Percentiles rank a stretch among this genome's conserved stretches.
Evolutionary conservation across 2,329 filamentous ascomycete species (phyloP).

Genomic region (Fusarium pininemorale): DNA sequence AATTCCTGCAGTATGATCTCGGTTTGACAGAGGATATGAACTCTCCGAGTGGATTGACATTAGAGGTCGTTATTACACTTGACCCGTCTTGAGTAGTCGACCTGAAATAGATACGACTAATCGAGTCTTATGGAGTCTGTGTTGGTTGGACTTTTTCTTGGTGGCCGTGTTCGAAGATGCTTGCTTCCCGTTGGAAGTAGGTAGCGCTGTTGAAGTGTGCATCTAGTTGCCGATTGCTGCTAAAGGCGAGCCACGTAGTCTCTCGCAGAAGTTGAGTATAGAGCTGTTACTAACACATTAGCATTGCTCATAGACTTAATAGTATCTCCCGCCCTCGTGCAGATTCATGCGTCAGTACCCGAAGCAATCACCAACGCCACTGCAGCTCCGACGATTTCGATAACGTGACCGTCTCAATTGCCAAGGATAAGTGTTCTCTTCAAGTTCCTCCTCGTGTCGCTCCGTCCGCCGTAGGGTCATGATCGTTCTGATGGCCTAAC

Average conservation of each 20-base stretch:
- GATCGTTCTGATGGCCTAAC: too few relatives aligned
- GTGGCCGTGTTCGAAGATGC: not conserved
- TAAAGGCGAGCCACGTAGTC: not conserved
- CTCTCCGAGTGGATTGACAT: not conserved
- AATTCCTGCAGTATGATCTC: not conserved
- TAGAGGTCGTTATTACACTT: not conserved
- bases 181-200: not conserved
- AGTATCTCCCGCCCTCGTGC: too few relatives aligned
- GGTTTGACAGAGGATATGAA: not conserved
- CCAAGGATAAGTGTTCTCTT: too few relatives aligned
- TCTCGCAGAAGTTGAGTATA: not conserved
- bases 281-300: fast-evolving
- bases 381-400: fast-evolving
- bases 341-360: not conserved
- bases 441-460: fast-evolving
- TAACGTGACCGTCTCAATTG: not conserved
- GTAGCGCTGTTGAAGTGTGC: not conserved
- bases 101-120: too few relatives aligned
- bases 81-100: too few relatives aligned
- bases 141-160: not conserved
- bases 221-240: not conserved
- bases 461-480: too few relatives aligned
- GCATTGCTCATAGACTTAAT: fast-evolving
- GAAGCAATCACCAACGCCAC: not conserved
- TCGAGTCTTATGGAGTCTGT: not conserved